A percentile compares a stretch with the other conserved stretches of the same genome.
Evolutionary conservation across 371 early-diverging fungal species (phyloP).

Genomic region (Lichtheimia corymbifera): DNA sequence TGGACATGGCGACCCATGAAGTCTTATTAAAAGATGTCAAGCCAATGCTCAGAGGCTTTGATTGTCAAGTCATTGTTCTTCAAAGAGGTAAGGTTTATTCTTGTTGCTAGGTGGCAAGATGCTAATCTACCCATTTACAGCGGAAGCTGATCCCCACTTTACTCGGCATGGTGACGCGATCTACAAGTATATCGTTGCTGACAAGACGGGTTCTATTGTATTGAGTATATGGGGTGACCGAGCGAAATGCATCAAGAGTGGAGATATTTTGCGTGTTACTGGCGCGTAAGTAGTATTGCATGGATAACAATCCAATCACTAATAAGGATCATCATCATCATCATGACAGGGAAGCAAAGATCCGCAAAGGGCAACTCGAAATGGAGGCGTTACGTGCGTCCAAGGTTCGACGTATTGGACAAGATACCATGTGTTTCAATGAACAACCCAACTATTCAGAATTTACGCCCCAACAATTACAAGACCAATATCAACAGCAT

Average conservation of each 20-base stretch:
- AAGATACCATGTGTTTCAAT: constrained; percentile 37
- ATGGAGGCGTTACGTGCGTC: constrained; percentile 19
- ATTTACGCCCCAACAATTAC: background rate
- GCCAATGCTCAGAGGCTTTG: constrained; percentile 48
- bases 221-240: constrained; percentile 54
- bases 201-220: constrained; percentile 50
- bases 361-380: constrained; percentile 24
- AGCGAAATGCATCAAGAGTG: constrained; percentile 45
- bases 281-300: constrained; percentile 44
- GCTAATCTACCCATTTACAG: no score
- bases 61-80: constrained; percentile 62
- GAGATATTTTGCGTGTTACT: constrained; percentile 57
- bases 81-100: constrained; percentile 36
- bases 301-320: background rate
- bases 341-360: constrained; percentile 18
- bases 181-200: constrained; percentile 56
- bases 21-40: constrained; percentile 39
- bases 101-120: background rate
- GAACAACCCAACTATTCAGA: constrained; percentile 45
- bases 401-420: constrained; percentile 33
- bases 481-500: constrained; percentile 12
- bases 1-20: no score
- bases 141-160: constrained; percentile 34
- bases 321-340: background rate
- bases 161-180: constrained; percentile 53